Evolutionary conservation across 108 stramenopile species (phyloP).

Genomic region (Skeletonema menzelii): DNA sequence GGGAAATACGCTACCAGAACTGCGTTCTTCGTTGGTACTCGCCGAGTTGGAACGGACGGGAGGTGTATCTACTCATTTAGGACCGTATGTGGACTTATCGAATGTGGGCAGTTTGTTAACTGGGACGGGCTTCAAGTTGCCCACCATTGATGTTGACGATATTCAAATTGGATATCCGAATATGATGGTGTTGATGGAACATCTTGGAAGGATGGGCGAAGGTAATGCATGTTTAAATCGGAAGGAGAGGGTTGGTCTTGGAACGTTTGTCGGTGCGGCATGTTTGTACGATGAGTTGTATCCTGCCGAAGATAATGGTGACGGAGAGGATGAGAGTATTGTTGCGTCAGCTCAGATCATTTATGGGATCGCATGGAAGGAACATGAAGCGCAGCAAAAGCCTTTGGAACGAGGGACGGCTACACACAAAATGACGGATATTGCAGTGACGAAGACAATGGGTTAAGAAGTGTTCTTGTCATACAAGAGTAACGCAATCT

Average conservation of each 20-base stretch:
- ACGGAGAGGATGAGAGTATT: slow-evolving; percentile 31
- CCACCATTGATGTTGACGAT: slow-evolving; percentile 97
- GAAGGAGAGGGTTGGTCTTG: slow-evolving; percentile 55
- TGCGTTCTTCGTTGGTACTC: slow-evolving; percentile 80
- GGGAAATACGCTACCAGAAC: slow-evolving; percentile 91
- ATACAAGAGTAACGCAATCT: too few species aligned
- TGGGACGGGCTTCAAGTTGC: slow-evolving; percentile 88
- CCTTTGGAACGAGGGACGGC: slow-evolving; percentile 84
- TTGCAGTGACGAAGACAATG: slow-evolving; percentile 39
- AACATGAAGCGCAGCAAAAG: slow-evolving; percentile 90
- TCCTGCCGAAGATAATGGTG: slow-evolving; percentile 36
- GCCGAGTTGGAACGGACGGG: slow-evolving; percentile 93
- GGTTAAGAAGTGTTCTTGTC: neutral
- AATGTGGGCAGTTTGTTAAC: slow-evolving; percentile 89
- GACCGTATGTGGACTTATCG: slow-evolving; percentile 91
- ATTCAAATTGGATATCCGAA: slow-evolving; percentile 85
- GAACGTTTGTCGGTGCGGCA: slow-evolving; percentile 90
- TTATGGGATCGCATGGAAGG: slow-evolving; percentile 98
- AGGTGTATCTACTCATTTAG: slow-evolving; percentile 90
- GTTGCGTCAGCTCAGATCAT: slow-evolving; percentile 88
- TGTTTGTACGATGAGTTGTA: slow-evolving; percentile 91
- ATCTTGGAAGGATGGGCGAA: slow-evolving; percentile 97
- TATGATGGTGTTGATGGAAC: slow-evolving; percentile 90
- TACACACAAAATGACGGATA: slow-evolving; percentile 64
- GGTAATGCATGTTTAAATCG: slow-evolving; percentile 76